Evolutionary conservation across 78 protist species (phyloP).

Genomic region (Dictyostelium brefeldianum): DNA sequence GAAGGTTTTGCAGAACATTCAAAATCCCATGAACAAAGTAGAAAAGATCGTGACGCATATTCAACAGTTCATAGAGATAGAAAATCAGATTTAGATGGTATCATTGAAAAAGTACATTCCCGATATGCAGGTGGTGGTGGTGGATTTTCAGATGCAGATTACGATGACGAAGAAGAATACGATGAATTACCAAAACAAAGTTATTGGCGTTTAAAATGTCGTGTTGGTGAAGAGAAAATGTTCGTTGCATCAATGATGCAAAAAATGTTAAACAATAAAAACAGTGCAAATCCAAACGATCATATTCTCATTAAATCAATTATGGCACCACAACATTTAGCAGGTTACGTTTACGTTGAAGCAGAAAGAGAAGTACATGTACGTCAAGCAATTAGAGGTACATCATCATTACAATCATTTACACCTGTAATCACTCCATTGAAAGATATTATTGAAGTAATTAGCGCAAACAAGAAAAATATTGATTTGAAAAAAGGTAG

Average conservation of each 20-base stretch:
- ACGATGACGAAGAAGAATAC: slow-evolving; percentile 17
- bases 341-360: slow-evolving; percentile 83
- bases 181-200: slow-evolving; percentile 34
- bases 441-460: slow-evolving; percentile 74
- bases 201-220: slow-evolving; percentile 54
- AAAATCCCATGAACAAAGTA: background rate
- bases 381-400: slow-evolving; percentile 67
- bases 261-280: slow-evolving; percentile 34
- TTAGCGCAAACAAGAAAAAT: slow-evolving; percentile 42
- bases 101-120: background rate
- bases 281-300: background rate
- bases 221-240: slow-evolving; percentile 67
- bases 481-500: slow-evolving; percentile 38
- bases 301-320: slow-evolving; percentile 58
- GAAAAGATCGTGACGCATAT: background rate
- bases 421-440: slow-evolving; percentile 64
- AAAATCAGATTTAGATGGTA: background rate
- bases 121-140: slow-evolving; percentile 2
- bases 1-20: slow-evolving; percentile 15
- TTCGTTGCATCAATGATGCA: slow-evolving; percentile 80
- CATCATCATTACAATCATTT: slow-evolving; percentile 10
- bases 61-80: background rate
- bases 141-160: background rate
- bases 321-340: slow-evolving; percentile 63
- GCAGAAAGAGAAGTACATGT: slow-evolving; percentile 82